Evolutionary conservation across 2,329 filamentous ascomycete genomes (phyloP).

Genomic region (Pleoardoris graminearum): DNA sequence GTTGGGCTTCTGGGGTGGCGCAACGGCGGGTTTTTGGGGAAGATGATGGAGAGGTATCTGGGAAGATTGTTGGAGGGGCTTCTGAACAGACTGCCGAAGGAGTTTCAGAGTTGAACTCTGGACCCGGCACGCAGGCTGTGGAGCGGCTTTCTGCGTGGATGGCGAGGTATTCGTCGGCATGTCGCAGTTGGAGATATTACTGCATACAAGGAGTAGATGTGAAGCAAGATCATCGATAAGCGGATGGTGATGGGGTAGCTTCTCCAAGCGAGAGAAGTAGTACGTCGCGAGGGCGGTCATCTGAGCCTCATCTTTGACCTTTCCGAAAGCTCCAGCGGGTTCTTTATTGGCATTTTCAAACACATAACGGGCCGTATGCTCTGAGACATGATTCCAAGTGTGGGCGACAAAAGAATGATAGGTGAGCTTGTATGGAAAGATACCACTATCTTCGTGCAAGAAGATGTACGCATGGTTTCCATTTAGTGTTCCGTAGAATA

Average conservation of each 20-base stretch:
- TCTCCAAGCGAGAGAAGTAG: neutral
- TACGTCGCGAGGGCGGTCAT: neutral
- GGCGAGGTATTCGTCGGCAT: too few species aligned
- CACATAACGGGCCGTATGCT: neutral
- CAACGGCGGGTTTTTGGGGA: too few species aligned
- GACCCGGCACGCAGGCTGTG: too few species aligned
- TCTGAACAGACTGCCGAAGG: too few species aligned
- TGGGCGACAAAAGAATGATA: neutral
- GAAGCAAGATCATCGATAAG: neutral
- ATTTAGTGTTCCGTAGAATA: neutral
- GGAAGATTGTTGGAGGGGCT: too few species aligned
- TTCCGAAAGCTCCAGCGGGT: neutral
- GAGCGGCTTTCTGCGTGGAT: too few species aligned
- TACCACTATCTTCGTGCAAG: neutral
- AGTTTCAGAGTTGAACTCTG: too few species aligned
- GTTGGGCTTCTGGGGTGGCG: too few species aligned
- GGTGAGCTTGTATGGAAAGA: neutral
- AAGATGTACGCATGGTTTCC: neutral
- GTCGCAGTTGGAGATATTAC: too few species aligned
- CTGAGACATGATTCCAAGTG: neutral
- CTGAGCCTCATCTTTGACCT: neutral
- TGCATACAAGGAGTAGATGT: too few species aligned
- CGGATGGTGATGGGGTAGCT: neutral
- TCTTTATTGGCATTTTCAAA: too few species aligned
- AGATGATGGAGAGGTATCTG: too few species aligned